Conservation (phyloP, 495 filamentous ascomycete species). For the Bryoglossum gracile region DNA sequence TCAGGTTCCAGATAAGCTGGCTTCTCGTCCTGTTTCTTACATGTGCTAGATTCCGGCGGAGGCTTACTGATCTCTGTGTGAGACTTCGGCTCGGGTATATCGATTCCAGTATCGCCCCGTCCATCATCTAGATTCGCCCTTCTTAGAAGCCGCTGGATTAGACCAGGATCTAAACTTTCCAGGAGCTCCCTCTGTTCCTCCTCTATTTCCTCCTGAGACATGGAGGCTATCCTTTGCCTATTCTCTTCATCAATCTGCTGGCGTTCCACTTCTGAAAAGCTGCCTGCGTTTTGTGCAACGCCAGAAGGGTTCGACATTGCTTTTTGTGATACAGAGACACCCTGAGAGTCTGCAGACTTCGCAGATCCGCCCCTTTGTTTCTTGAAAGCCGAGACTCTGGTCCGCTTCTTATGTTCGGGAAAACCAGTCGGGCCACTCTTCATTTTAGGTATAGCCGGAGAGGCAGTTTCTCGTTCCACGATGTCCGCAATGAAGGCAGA, state of each 20-base stretch:
- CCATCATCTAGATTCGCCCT: constrained; percentile 71
- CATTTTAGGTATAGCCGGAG: constrained; percentile 57
- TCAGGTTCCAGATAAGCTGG: constrained; percentile 13
- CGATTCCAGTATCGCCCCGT: constrained; percentile 18
- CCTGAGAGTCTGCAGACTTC: constrained; percentile 2
- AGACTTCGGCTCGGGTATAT: no score
- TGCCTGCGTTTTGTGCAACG: constrained; percentile 3
- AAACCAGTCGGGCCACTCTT: constrained; percentile 64
- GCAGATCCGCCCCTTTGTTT: constrained; percentile 35
- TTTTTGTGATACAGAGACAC: constrained; percentile 4
- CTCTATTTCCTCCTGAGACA: constrained; percentile 78
- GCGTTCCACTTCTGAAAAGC: constrained; percentile 48
- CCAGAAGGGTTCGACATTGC: not conserved
- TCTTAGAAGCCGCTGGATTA: constrained; percentile 70
- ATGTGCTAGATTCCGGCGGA: constrained; percentile 2
- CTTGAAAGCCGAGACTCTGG: constrained; percentile 68
- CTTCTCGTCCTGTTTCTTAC: constrained; percentile 10
- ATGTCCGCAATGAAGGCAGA: constrained; percentile 64
- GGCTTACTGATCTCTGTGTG: no score
- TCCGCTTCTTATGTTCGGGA: constrained; percentile 74
- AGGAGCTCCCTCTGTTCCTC: constrained; percentile 69
- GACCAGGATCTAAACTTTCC: constrained; percentile 53
- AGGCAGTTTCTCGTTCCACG: constrained; percentile 56
- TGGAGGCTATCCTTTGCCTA: constrained; percentile 58
- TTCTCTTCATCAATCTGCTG: constrained; percentile 76